phyloP scores from a whole-genome alignment of 2,329 filamentous ascomycete species.

The Epichloe brachyelytri region DNA sequence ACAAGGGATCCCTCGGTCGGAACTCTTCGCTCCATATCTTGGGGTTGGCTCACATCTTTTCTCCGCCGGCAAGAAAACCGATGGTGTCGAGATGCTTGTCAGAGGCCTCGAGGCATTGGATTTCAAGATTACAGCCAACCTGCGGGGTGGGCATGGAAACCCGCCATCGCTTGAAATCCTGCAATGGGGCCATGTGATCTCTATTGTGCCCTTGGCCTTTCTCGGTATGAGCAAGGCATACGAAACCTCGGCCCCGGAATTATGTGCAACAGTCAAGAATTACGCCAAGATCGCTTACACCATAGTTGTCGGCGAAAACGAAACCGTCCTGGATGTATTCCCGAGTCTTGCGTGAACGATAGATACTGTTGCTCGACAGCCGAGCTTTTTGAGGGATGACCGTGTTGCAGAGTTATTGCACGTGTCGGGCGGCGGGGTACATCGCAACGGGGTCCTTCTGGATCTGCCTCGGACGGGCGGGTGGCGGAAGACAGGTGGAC shows the following conservation, averaged over 20 bases:
- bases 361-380: no score
- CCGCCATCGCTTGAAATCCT: neutral
- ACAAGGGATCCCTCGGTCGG: neutral
- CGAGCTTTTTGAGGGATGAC: no score
- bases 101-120: neutral
- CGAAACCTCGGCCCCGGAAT: neutral
- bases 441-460: no score
- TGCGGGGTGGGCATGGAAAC: neutral
- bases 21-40: neutral
- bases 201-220: neutral
- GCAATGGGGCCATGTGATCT: neutral
- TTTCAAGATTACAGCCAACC: neutral
- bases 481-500: neutral
- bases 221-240: neutral
- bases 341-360: neutral
- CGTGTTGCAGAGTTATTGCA: no score
- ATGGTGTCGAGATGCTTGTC: neutral
- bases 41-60: neutral
- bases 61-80: neutral
- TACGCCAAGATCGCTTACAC: conserved; percentile 13
- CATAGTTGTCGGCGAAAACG: conserved; percentile 15
- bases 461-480: no score
- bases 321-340: conserved; percentile 2
- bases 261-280: conserved; percentile 6
- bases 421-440: no score